A percentile compares a stretch with the other conserved stretches of the same genome.
phyloP scores from a whole-genome alignment of 2,329 filamentous ascomycete species.

The Colletotrichum sp. region DNA sequence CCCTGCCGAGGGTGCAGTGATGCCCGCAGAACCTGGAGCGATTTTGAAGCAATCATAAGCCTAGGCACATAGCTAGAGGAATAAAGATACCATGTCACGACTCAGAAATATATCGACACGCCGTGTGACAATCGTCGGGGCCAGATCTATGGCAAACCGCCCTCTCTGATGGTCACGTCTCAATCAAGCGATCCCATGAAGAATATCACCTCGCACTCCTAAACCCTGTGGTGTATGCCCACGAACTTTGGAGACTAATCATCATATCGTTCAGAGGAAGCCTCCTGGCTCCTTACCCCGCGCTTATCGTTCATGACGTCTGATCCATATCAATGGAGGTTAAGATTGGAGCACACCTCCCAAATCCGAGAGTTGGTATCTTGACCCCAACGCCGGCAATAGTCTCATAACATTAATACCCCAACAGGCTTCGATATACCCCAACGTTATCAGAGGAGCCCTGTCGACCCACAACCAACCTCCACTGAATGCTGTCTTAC shows the following conservation, averaged over 20 bases:
- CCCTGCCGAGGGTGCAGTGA: constrained; percentile 61
- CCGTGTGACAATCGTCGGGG: not conserved
- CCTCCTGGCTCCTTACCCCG: not conserved
- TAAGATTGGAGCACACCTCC: not conserved
- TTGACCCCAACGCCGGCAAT: not conserved
- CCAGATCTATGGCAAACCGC: not conserved
- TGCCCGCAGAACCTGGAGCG: constrained; percentile 61
- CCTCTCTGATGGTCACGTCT: not conserved
- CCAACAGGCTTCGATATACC: constrained; percentile 3
- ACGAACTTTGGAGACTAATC: not conserved
- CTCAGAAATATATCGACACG: not conserved
- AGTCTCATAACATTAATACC: not conserved
- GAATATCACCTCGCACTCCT: not conserved
- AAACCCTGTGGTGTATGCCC: not conserved
- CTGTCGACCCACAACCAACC: not conserved
- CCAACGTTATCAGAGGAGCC: constrained; percentile 16
- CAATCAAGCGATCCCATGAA: not conserved
- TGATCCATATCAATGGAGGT: not conserved
- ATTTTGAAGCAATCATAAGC: constrained; percentile 47
- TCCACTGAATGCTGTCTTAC: not conserved
- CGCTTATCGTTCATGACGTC: not conserved
- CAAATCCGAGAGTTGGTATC: not conserved
- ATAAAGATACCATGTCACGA: not conserved
- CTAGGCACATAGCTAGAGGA: not conserved
- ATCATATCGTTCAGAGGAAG: not conserved